Evolutionary conservation across 371 early-diverging fungal species (phyloP), one percentile per base, ranked within the genome.

Genomic region (Saksenaea vasiformis): DNA sequence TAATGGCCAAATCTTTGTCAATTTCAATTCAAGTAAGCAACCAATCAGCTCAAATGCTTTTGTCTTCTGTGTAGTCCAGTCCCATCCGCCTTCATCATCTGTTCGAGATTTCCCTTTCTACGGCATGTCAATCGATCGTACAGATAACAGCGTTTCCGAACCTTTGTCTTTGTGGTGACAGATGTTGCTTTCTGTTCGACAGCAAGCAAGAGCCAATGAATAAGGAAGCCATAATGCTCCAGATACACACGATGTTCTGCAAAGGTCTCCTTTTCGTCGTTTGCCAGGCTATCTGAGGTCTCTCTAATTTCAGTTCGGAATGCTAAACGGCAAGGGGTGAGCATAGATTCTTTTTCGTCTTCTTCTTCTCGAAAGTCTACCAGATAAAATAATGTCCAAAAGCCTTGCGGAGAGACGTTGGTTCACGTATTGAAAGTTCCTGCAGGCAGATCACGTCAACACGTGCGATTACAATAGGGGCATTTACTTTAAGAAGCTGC

Each of bases 1-100:
- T 4, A 93, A 79, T 19, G 90, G 84, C 89, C 94, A 93, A 5
- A 97, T 79, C 47, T 89, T 87, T 38, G 90, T 82, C 15, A 97
- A 71, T 36, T 89, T 88, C 36, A 93, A 66, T 28, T 77, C 83
- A 43, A 96, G 62, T 9, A 91, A 65, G 54, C 82, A 80, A 35
- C 68, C 73, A 38, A 86, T 79, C 15, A 83, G 55, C 34, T 85
- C 84, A 72, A 91, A 80, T 0, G 85, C 76, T 22, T 73, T 77
- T 31, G 69, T 62, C 58, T 87, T 85, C 44, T 84, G 85, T 5
- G 71, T 37, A 11, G 65, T 76, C 91, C 92, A 92, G 55, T 90
- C 80, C 70, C 82, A 88, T 31, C 70, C 73, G 5, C 66, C 64
- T 0, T 70, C 67, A 37, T 75, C 72, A 27, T 76, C 74, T 8